Evolutionary conservation across 345 rosid species (phyloP).

Genomic region (Eucalyptus sp.): DNA sequence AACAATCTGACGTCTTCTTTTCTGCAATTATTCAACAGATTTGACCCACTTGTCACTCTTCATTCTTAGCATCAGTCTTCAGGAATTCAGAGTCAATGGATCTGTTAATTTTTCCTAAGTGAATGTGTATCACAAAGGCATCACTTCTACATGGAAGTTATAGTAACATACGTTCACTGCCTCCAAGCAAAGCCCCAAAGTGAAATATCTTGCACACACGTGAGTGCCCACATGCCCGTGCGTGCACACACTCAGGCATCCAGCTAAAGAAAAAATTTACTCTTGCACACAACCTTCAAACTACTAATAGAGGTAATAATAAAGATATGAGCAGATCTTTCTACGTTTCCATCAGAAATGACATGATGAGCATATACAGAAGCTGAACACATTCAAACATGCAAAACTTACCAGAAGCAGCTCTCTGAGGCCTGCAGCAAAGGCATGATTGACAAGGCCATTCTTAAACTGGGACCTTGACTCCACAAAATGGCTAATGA

Average conservation of each 20-base stretch:
- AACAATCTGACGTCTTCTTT: neutral
- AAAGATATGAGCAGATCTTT: neutral
- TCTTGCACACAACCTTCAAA: neutral
- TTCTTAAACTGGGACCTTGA: conserved; percentile 93
- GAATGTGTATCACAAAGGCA: neutral
- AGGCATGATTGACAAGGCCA: conserved; percentile 94
- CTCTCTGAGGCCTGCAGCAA: conserved; percentile 88
- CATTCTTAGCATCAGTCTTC: neutral
- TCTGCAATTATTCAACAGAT: neutral
- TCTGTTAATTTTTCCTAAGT: neutral
- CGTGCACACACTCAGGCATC: neutral
- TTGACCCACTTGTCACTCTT: neutral
- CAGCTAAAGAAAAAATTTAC: neutral
- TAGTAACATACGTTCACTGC: neutral
- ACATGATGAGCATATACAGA: neutral
- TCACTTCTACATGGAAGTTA: neutral
- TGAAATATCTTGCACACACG: neutral
- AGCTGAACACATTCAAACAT: neutral
- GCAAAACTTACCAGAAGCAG: conserved; percentile 69
- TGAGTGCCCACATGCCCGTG: too few species aligned
- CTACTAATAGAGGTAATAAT: neutral
- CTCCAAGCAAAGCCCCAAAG: neutral
- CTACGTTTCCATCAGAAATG: neutral
- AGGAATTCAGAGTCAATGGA: neutral
- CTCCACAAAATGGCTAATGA: conserved; percentile 90